Evolutionary conservation across 352 stramenopile species (phyloP).

Genomic region (Phytophthora uliginosa): DNA sequence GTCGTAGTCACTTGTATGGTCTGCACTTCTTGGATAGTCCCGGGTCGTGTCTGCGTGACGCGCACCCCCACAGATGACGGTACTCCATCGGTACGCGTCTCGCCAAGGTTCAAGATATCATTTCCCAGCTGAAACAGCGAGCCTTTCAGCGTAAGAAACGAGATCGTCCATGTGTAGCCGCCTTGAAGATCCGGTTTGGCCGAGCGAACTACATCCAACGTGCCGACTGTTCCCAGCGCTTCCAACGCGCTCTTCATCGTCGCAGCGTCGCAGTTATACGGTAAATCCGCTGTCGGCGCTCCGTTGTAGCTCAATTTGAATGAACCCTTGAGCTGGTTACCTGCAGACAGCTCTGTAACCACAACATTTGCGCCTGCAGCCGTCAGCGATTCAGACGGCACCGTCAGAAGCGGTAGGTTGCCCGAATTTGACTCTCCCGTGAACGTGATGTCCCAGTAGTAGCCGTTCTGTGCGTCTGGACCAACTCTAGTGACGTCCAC

Average conservation of each 20-base stretch:
- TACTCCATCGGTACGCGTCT: slow-evolving; percentile 59
- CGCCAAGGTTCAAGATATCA: slow-evolving; percentile 45
- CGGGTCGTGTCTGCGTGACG: slow-evolving; percentile 51
- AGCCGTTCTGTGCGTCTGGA: slow-evolving; percentile 67
- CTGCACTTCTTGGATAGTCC: slow-evolving; percentile 77
- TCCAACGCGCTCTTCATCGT: slow-evolving; percentile 78
- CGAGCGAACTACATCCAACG: slow-evolving; percentile 71
- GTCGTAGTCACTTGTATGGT: slow-evolving; percentile 70
- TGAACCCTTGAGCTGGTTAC: slow-evolving; percentile 75
- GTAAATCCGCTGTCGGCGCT: slow-evolving; percentile 76
- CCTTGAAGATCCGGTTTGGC: slow-evolving; percentile 78
- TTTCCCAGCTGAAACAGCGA: slow-evolving; percentile 45
- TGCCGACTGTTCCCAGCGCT: slow-evolving; percentile 55
- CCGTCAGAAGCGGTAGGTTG: slow-evolving; percentile 65
- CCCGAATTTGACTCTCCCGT: slow-evolving; percentile 74
- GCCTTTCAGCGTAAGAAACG: slow-evolving; percentile 87
- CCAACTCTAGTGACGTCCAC: slow-evolving; percentile 70
- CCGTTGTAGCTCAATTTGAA: slow-evolving; percentile 71
- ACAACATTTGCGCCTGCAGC: slow-evolving; percentile 45
- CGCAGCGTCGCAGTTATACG: slow-evolving; percentile 75
- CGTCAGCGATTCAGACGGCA: slow-evolving; percentile 50
- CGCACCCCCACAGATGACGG: slow-evolving; percentile 55
- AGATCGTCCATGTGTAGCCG: slow-evolving; percentile 96
- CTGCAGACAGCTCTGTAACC: slow-evolving; percentile 46
- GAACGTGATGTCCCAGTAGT: slow-evolving; percentile 86